Base-by-base conservation (phyloP, 1,284 basidiomycete species). In the Cerrena zonata region DNA sequence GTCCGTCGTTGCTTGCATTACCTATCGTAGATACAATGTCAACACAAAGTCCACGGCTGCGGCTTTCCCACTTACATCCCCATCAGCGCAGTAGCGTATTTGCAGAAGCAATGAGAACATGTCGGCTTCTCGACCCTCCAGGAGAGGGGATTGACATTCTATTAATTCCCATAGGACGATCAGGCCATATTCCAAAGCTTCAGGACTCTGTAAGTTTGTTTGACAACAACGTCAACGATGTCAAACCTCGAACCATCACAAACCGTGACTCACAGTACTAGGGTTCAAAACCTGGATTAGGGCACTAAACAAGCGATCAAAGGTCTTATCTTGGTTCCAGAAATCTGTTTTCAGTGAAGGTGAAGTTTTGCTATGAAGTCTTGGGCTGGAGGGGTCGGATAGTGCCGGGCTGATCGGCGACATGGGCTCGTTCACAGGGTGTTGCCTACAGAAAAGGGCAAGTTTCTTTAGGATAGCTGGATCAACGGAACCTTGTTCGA, bases 131-230 rank as follows among this genome's bases (percentile, higher is more conserved):
- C 76, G 80, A 27, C 86, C 86, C 62, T 91, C 88, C 5, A 89
- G 67, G 54, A 82, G 76, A 37, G 74, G 65, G 18, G 76, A 70
- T 62, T 88, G 85, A 56, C 82, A 78, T 59, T 82, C 82, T 12
- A 90, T 67, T 60, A 89, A 76, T 67, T 90, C 87, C 84, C 84
- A 90, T 21, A 89, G 59, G 34, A 85, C 72, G 58, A 90, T 82
- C 56, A 91, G 68, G 25, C 81, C 86, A 59, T 87, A 86, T 61
- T 86, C 83, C 27, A 90, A 69, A 53, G 77, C 72, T 55, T 83
- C 78, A 49, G 77, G 76, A 48, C 68, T 68, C 87, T 90, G 59
- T 51, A 52, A 54, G 49, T 37, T 52, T 23, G n/a, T 34, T 22
- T 47, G 45, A 39, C 19, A 18, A 24, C 27, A 25, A 22, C 49